phyloP scores from a whole-genome alignment of 257 asterid genomes.

The Salvia miltiorrhiza region DNA sequence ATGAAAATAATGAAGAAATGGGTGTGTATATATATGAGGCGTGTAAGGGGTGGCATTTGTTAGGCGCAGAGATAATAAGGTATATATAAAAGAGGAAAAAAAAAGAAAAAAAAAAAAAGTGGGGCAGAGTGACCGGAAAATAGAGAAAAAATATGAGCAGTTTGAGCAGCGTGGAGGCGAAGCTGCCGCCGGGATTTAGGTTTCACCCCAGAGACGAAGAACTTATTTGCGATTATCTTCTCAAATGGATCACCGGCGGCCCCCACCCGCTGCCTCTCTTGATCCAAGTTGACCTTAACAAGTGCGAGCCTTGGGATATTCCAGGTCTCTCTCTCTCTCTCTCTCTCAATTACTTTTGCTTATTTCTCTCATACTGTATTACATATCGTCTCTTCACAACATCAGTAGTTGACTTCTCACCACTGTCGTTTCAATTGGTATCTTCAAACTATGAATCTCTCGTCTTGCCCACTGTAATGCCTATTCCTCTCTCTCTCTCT shows the following conservation, averaged over 20 bases:
- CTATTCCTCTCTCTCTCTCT: too few species aligned
- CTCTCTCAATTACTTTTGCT: not conserved
- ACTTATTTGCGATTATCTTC: constrained; percentile 72
- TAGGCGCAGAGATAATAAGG: not conserved
- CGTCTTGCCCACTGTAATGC: too few species aligned
- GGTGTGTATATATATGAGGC: not conserved
- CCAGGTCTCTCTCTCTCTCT: constrained; percentile 43
- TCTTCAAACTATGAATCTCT: too few species aligned
- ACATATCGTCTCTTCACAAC: too few species aligned
- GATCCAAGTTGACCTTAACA: constrained; percentile 81
- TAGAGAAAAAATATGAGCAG: constrained; percentile 41
- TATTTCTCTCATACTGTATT: too few species aligned
- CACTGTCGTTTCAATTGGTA: too few species aligned
- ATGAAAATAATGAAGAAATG: not conserved
- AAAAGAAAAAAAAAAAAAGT: not conserved
- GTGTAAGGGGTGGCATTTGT: not conserved
- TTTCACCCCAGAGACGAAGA: constrained; percentile 90
- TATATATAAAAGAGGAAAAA: not conserved
- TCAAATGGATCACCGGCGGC: constrained; percentile 47
- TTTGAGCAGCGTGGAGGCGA: constrained; percentile 73
- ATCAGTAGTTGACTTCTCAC: too few species aligned
- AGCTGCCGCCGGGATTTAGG: constrained; percentile 87
- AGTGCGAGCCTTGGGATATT: constrained; percentile 94
- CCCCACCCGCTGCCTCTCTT: constrained; percentile 43
- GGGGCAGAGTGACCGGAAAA: too few species aligned